Evolutionary conservation across 78 protist genomes (phyloP).

Genomic region (Dictyostelium intermedium): DNA sequence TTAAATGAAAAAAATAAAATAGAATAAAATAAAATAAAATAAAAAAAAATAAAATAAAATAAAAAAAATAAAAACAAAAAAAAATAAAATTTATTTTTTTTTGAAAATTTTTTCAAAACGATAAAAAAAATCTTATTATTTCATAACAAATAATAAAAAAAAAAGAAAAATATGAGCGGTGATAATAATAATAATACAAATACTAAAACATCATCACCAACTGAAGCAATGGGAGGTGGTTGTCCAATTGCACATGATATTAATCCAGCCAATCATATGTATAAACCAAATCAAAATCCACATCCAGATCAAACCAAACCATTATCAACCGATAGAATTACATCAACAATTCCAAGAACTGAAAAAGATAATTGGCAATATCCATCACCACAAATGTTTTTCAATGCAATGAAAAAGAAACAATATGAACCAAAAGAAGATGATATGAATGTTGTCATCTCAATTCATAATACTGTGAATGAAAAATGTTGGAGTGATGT

Average conservation of each 20-base stretch:
- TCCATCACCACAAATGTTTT: conserved; percentile 89
- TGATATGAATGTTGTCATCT: conserved; percentile 82
- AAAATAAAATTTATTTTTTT: too few relatives aligned
- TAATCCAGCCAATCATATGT: conserved; percentile 80
- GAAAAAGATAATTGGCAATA: conserved; percentile 84
- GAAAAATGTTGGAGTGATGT: conserved; percentile 89
- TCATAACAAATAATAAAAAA: not conserved
- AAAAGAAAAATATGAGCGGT: not conserved
- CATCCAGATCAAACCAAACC: conserved; percentile 71
- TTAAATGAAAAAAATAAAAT: too few relatives aligned
- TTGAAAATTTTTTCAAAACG: too few relatives aligned
- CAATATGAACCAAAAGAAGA: conserved; percentile 85
- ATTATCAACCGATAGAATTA: conserved; percentile 54
- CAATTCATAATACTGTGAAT: conserved; percentile 87
- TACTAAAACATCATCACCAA: not conserved
- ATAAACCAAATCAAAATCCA: conserved; percentile 75
- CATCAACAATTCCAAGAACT: conserved; percentile 82
- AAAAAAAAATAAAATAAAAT: too few relatives aligned
- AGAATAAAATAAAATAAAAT: too few relatives aligned
- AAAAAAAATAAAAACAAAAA: too few relatives aligned
- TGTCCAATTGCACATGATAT: conserved; percentile 77
- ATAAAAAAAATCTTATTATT: too few relatives aligned
- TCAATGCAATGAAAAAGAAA: conserved; percentile 88
- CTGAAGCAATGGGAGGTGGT: conserved; percentile 68
- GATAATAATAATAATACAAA: not conserved